Conservation (phyloP, 2,329 filamentous ascomycete genomes). For the Aspergillus tubingensis region DNA sequence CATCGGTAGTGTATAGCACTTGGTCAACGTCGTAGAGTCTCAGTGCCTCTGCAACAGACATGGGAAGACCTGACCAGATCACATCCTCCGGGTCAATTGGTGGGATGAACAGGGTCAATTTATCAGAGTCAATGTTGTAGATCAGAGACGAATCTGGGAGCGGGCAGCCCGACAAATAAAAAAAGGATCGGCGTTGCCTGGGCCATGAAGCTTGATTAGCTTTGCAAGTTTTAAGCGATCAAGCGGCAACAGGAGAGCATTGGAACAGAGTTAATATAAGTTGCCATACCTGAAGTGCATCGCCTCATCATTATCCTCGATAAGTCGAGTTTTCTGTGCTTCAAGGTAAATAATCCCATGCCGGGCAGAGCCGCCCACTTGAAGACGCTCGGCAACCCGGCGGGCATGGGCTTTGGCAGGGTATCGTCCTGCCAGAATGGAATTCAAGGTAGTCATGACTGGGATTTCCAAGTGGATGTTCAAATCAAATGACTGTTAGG, state of each 20-base stretch:
- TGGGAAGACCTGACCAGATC: constrained; percentile 88
- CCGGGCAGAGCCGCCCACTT: constrained; percentile 62
- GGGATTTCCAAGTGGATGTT: background rate
- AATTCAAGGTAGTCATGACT: constrained; percentile 36
- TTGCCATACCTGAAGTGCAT: constrained; percentile 71
- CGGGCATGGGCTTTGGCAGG: constrained; percentile 86
- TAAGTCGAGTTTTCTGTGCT: constrained; percentile 74
- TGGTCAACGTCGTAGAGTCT: constrained; percentile 78
- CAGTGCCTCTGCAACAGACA: constrained; percentile 73
- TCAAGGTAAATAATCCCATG: constrained; percentile 84
- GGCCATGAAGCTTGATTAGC: constrained; percentile 14
- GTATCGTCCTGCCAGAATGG: constrained; percentile 61
- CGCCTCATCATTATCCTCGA: constrained; percentile 86
- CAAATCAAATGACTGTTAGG: background rate
- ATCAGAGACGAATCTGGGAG: constrained; percentile 77
- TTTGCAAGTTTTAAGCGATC: background rate
- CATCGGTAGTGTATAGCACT: constrained; percentile 69
- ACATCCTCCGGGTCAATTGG: constrained; percentile 83
- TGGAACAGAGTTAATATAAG: background rate
- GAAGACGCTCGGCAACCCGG: constrained; percentile 78
- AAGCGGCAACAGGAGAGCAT: background rate
- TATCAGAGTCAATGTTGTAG: constrained; percentile 74
- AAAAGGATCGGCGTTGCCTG: constrained; percentile 89
- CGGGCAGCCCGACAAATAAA: constrained; percentile 85
- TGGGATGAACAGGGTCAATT: constrained; percentile 86